Conservation (phyloP, 805 yeast genomes). For the Monosporozyma unispora region DNA sequence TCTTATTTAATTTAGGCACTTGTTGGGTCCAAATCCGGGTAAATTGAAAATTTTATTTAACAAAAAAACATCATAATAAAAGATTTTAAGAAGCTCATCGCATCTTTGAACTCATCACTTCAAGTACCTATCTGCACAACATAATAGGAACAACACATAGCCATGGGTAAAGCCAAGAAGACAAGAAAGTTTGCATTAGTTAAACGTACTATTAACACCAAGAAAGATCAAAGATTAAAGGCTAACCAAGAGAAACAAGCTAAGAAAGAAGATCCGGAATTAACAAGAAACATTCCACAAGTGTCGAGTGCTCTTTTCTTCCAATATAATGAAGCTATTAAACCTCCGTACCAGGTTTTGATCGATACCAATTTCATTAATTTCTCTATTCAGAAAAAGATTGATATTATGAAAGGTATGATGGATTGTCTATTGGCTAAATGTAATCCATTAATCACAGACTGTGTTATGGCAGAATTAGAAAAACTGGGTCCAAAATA, state of each 20-base stretch:
- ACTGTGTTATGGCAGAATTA: conserved; percentile 96
- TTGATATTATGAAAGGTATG: conserved; percentile 91
- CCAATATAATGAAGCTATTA: conserved; percentile 86
- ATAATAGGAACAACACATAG: not conserved
- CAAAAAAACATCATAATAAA: not conserved
- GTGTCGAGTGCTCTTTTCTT: conserved; percentile 92
- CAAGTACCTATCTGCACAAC: no score
- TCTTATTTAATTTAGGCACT: no score
- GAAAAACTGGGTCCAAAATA: conserved; percentile 93
- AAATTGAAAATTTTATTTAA: not conserved
- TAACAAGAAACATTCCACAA: conserved; percentile 73
- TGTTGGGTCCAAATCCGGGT: not conserved
- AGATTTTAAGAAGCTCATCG: not conserved
- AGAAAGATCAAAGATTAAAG: conserved; percentile 58
- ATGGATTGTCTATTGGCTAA: conserved; percentile 94
- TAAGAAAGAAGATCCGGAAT: conserved; percentile 61
- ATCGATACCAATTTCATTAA: conserved; percentile 96
- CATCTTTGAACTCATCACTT: not conserved
- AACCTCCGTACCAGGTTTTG: conserved; percentile 95
- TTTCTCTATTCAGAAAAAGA: conserved; percentile 90
- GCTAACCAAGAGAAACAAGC: conserved; percentile 33
- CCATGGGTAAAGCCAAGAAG: conserved; percentile 96
- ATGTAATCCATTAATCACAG: conserved; percentile 91
- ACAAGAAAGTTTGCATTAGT: conserved; percentile 94
- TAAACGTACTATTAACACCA: conserved; percentile 62